Evolutionary conservation across 192 early-diverging fungal genomes (phyloP), one percentile per base, ranked within the genome.

Genomic region (Blastocladiella britannica): DNA sequence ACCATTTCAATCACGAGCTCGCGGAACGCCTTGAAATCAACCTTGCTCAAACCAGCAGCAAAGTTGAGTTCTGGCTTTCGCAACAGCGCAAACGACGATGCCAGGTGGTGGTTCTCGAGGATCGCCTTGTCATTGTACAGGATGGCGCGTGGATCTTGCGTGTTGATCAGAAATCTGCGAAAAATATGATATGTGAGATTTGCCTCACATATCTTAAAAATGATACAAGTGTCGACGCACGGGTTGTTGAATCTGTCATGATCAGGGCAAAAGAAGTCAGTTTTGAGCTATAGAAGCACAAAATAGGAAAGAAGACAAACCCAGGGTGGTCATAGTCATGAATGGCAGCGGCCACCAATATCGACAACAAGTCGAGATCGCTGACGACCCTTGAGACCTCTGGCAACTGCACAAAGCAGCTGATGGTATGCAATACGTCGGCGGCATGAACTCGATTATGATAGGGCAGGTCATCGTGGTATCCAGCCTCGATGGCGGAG

Each of bases 201-300:
- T n/a, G n/a, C n/a, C n/a, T n/a, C n/a, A n/a, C n/a, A n/a, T n/a
- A n/a, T n/a, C n/a, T n/a, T n/a, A n/a, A n/a, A n/a, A n/a, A n/a
- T n/a, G n/a, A n/a, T n/a, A n/a, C n/a, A n/a, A n/a, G n/a, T n/a
- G n/a, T n/a, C n/a, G n/a, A n/a, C n/a, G n/a, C n/a, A n/a, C 29
- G 66, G 59, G 65, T 78, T 78, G 60, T 72, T 78, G 24, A 75
- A 60, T n/a, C n/a, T n/a, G n/a, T n/a, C n/a, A n/a, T n/a, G n/a
- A n/a, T n/a, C n/a, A n/a, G n/a, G n/a, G n/a, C n/a, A n/a, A n/a
- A n/a, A n/a, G n/a, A n/a, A n/a, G n/a, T n/a, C n/a, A n/a, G n/a
- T n/a, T n/a, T n/a, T n/a, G n/a, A n/a, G n/a, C n/a, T n/a, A n/a
- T n/a, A n/a, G n/a, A n/a, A n/a, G n/a, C n/a, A n/a, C n/a, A n/a